Percentiles rank a stretch among this genome's conserved stretches.
phyloP scores from a whole-genome alignment of 2,329 filamentous ascomycete genomes.

The Phialocephala subalpina region DNA sequence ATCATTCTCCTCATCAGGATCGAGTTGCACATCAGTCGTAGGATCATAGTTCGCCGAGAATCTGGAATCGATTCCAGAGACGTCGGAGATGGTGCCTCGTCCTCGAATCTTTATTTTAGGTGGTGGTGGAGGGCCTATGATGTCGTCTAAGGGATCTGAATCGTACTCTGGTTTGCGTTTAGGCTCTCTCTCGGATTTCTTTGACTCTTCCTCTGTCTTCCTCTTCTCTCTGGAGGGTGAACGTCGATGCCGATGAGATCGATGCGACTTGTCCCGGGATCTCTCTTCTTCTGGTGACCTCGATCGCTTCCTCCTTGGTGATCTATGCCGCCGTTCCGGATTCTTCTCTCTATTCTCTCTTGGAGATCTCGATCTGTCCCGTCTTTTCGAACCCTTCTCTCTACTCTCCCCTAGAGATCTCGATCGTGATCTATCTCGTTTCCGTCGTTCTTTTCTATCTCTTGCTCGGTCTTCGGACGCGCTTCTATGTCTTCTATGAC shows the following conservation, averaged over 20 bases:
- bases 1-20: conserved; percentile 63
- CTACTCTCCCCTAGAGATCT: conserved; percentile 34
- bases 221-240: conserved; percentile 25
- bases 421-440: conserved; percentile 36
- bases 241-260: conserved; percentile 19
- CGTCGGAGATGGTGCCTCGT: conserved; percentile 68
- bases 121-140: conserved; percentile 78
- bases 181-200: conserved; percentile 12
- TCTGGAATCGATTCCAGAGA: conserved; percentile 78
- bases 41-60: conserved; percentile 75
- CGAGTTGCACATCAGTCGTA: conserved; percentile 61
- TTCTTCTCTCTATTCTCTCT: conserved; percentile 37
- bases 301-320: conserved; percentile 36
- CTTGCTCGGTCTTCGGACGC: conserved; percentile 28
- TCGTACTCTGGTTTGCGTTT: conserved; percentile 46
- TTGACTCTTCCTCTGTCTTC: conserved; percentile 6
- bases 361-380: conserved; percentile 41
- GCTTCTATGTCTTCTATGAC: conserved; percentile 42
- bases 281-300: conserved; percentile 31
- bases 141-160: conserved; percentile 77
- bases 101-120: conserved; percentile 63
- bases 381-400: conserved; percentile 42
- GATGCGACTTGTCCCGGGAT: conserved; percentile 26
- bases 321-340: conserved; percentile 45
- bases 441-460: conserved; percentile 31